These are phyloP conservation scores for Asparagopsis taxiformis DNA, from an alignment of 31 red algal species.

Conservation along the genomic window DNA sequence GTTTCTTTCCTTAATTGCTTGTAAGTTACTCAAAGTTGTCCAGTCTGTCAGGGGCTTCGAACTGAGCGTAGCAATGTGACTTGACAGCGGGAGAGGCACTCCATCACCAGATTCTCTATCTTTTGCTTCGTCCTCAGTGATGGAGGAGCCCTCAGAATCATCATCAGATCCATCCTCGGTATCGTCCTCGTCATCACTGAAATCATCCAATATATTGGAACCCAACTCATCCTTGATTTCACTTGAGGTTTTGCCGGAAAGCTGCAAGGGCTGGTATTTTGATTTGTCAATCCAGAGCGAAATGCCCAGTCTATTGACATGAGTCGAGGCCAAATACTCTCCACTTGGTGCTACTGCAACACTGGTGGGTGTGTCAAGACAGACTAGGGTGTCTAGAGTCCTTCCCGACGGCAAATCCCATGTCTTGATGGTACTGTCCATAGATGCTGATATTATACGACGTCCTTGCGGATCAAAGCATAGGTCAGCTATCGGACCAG, in stretches of 20 bases:
- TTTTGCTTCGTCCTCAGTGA: background rate
- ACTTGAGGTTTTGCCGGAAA: background rate
- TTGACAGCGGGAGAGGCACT: constrained; percentile 28
- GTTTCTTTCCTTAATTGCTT: constrained; percentile 81
- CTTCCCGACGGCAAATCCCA: constrained; percentile 93
- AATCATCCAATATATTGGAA: background rate
- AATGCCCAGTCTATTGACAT: constrained; percentile 76
- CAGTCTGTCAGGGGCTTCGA: constrained; percentile 60
- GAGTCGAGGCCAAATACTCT: constrained; percentile 85
- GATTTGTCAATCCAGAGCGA: constrained; percentile 78
- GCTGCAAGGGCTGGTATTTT: constrained; percentile 20
- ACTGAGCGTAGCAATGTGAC: constrained; percentile 61
- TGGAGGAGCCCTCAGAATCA: background rate
- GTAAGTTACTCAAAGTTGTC: constrained; percentile 75
- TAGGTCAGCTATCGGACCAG: constrained; percentile 75
- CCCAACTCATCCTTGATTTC: background rate
- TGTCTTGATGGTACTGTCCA: constrained; percentile 87
- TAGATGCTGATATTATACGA: constrained; percentile 71
- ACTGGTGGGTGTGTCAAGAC: constrained; percentile 64
- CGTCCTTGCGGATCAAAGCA: constrained; percentile 74
- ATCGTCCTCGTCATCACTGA: constrained; percentile 17
- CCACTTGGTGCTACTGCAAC: constrained; percentile 78
- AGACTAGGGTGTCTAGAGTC: constrained; percentile 63
- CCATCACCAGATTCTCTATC: background rate
- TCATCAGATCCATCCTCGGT: background rate